Evolutionary conservation across 768 basidiomycete species (phyloP).

Genomic region (Leccinum variicolor): DNA sequence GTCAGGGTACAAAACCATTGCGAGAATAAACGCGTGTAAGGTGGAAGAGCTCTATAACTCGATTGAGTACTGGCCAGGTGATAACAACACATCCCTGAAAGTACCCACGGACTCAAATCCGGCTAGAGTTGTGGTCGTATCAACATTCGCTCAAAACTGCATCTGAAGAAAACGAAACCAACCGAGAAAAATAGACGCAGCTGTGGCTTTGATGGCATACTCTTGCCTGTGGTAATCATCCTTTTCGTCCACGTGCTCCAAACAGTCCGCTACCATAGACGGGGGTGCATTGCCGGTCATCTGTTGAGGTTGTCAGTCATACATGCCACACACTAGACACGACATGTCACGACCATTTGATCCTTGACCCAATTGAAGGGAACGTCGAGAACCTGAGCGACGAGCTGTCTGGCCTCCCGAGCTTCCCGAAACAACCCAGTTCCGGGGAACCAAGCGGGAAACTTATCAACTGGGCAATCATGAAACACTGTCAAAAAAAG

Average conservation of each 20-base stretch:
- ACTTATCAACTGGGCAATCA: conserved; percentile 11
- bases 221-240: conserved; percentile 16
- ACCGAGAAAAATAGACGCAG: conserved; percentile 27
- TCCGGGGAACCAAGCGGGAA: conserved; percentile 27
- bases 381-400: conserved; percentile 17
- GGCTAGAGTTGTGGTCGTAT: conserved; percentile 6
- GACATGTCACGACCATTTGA: conserved; percentile 15
- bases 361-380: conserved; percentile 26
- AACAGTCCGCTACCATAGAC: conserved; percentile 26
- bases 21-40: conserved; percentile 24
- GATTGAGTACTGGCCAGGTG: not conserved
- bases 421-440: conserved; percentile 19
- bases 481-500: not conserved
- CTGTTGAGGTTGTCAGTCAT: not conserved
- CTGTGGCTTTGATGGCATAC: conserved; percentile 24
- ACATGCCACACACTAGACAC: too few relatives aligned
- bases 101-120: conserved; percentile 24
- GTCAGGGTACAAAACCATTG: conserved; percentile 27
- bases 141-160: not conserved
- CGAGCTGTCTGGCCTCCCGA: conserved; percentile 9
- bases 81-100: not conserved
- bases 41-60: conserved; percentile 22
- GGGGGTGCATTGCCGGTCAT: conserved; percentile 13
- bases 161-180: not conserved
- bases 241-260: conserved; percentile 16